Evolutionary conservation across 129 eudicot genomes (phyloP).

Genomic region (Erigeron canadensis): DNA sequence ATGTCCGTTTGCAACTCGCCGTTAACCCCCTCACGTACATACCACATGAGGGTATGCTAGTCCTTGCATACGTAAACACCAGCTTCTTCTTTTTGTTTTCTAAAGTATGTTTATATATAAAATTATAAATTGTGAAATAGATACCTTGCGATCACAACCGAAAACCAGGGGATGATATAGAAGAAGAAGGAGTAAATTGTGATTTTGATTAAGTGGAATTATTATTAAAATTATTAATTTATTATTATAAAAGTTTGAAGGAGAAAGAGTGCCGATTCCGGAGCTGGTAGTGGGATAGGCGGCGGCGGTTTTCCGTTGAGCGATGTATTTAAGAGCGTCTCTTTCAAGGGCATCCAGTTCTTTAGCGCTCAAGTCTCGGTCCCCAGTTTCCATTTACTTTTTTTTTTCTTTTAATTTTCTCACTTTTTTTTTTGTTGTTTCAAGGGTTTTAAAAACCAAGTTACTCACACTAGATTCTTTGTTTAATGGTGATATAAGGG

Average conservation of each 20-base stretch:
- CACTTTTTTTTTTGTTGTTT: background rate
- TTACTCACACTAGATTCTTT: background rate
- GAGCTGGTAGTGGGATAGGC: conserved; percentile 2
- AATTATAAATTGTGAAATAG: background rate
- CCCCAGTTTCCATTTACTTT: conserved; percentile 44
- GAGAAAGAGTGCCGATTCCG: conserved; percentile 10
- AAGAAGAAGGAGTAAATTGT: conserved; percentile 31
- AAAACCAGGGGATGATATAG: conserved; percentile 28
- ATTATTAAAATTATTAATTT: no score
- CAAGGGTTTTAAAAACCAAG: conserved; percentile 16
- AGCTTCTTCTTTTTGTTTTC: no score
- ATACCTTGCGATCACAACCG: conserved; percentile 18
- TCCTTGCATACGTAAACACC: no score
- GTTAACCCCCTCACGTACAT: no score
- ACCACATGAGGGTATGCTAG: no score
- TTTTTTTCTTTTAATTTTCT: no score
- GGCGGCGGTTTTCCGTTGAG: conserved; percentile 46
- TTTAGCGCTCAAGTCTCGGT: conserved; percentile 68
- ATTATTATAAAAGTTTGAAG: conserved; percentile 6
- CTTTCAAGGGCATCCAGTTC: conserved; percentile 66
- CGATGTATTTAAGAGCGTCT: conserved; percentile 58
- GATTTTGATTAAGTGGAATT: background rate
- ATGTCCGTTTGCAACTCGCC: no score
- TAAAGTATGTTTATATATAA: no score
- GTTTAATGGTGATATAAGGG: no score